Base-by-base conservation (phyloP, 176 grass and related monocot genomes). In the Aegilops speltoides region DNA sequence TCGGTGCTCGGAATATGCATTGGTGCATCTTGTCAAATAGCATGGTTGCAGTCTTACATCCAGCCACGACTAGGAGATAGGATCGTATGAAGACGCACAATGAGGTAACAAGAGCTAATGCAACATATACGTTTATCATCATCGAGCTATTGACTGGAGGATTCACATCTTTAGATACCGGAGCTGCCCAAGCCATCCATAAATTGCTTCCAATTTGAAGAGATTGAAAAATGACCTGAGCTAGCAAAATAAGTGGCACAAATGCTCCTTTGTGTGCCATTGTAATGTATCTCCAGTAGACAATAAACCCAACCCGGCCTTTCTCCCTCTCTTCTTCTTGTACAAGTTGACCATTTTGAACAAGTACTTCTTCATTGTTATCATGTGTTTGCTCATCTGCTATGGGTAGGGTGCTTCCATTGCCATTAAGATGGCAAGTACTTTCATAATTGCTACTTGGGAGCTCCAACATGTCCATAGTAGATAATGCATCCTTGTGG, bases 1-100 rank as follows among this genome's bases (percentile, higher is more conserved):
- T 86, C 0, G 76, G 20, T 79, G 87, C 64, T 11, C 79, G 41
- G 32, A 89, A 83, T 71, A 79, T 86, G 77, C 62, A 64, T 3
- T 1, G 6, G 6, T 86, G 57, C 79, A 89, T 76, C 19, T 84
- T 71, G 54, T 57, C 7, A 22, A 57, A 20, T 57, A 57, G 19
- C 17, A 57, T 20, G 7, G 19, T 57, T 57, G 54, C 17, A 20
- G 17, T 57, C 54, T 22, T 57, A 22, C 19, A 57, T 57, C 7
- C 54, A 57, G 19, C 54, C 19, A 22, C 9, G 6, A 22, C 54
- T 22, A 57, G 54, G 9, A 57, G 7, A 20, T 20, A 57, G 7
- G 54, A 57, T 57, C 54, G 17, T 57, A 57, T 57, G 54, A 57
- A 22, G 54, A 22, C 54, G 0, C 17, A 57, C 19, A 22, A 20